Conservation (phyloP, 768 basidiomycete genomes). For the Trametes villosa region DNA sequence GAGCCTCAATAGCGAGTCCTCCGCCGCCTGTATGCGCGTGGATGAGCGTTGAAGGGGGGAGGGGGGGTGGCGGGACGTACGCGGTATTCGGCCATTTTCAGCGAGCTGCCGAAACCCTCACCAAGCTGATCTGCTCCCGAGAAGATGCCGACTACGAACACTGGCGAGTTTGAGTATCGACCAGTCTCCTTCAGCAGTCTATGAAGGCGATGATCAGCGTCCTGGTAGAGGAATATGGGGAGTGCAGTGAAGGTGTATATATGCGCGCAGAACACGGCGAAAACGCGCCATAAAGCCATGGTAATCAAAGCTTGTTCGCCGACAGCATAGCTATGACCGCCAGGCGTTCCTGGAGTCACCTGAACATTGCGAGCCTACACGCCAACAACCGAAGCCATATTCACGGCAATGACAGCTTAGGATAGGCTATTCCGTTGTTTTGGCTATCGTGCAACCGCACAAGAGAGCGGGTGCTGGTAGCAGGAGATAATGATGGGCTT, state of each 20-base stretch:
- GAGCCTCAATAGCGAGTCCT: constrained; percentile 81
- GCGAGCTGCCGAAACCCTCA: constrained; percentile 91
- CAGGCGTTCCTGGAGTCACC: too few relatives aligned
- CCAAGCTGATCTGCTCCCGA: constrained; percentile 84
- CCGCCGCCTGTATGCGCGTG: constrained; percentile 62
- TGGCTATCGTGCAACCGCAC: too few relatives aligned
- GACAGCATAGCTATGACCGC: too few relatives aligned
- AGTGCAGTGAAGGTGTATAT: not conserved
- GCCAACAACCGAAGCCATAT: too few relatives aligned
- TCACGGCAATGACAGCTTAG: too few relatives aligned
- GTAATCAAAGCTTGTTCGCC: too few relatives aligned
- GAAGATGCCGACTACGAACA: constrained; percentile 96
- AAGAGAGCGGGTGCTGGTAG: too few relatives aligned
- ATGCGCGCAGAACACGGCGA: not conserved
- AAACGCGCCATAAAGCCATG: too few relatives aligned
- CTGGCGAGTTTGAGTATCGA: constrained; percentile 85
- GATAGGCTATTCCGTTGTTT: too few relatives aligned
- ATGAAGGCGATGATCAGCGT: not conserved
- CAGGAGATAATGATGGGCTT: too few relatives aligned
- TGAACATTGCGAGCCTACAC: too few relatives aligned
- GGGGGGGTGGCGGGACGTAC: constrained; percentile 46
- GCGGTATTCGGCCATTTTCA: constrained; percentile 94
- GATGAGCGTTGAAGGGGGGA: not conserved
- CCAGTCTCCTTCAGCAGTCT: constrained; percentile 94
- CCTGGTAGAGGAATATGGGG: not conserved